Evolutionary conservation across 1,284 basidiomycete species (phyloP), one percentile per base, ranked within the genome.

Genomic region (Paramarasmius palmivorus): DNA sequence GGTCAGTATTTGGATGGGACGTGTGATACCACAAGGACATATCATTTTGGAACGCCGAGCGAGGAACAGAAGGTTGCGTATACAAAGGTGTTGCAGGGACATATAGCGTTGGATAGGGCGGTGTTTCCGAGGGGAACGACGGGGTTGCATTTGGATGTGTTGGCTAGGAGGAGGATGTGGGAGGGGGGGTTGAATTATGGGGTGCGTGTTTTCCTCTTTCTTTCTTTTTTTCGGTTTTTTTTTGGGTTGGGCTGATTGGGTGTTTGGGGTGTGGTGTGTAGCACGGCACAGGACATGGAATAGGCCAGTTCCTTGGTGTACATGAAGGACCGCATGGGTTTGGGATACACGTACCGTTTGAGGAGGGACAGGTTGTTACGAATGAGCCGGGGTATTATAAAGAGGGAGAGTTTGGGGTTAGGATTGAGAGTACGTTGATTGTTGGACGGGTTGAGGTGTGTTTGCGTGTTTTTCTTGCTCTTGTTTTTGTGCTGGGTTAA

Each of bases 41-140:
- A 92, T 51, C 92, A 95, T 73, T 93, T 97, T 66, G 95, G 94
- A 46, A 81, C 83, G 34, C 42, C 81, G 84, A 38, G 90, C 92
- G 5, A 87, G 2, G 90, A 93, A 59, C 88, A 95, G 69, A 88
- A 86, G 64, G 88, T 95, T 58, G 94, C 95, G 1, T 98, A 89
- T 68, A 99, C 97, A 15, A 80, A 94, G 22, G 97, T 99, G 22
- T 72, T 99, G 50, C 96, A 99, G 71, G 96, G 96, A 4, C 96
- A 99, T 74, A 89, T 92, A 74, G 92, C 93, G 36, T 93, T 97
- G 59, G 93, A 95, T 70, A 83, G 78, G 57, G 89, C 90, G 2
- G 77, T 93, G 26, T 98, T 96, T 76, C 95, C 95, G n/a, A 83
- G 87, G 66, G 92, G 92, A 6, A 95, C 93, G 1, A 87, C 88